Base-by-base conservation (phyloP, 768 basidiomycete genomes). In the Amanita exitialis region DNA sequence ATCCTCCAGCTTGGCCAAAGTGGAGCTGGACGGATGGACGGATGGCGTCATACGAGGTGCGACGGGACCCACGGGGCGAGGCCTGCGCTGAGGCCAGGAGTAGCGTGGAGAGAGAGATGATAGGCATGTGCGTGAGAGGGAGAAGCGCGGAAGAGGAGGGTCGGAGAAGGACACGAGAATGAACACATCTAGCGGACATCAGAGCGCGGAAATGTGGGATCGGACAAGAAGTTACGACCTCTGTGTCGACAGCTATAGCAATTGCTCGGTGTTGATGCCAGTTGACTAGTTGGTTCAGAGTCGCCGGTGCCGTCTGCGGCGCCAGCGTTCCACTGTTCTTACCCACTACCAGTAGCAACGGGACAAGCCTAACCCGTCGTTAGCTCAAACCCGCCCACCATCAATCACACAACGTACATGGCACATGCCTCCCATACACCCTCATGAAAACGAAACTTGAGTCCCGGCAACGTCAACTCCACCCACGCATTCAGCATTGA, bases 391-490 rank as follows among this genome's bases (percentile, higher is more conserved):
- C 34, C 15, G 36, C 25, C 20, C 20, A 36, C 25, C 4, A 12
- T 10, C 20, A 18, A 8, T 23, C 34, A 50, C 21, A 34, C 30
- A 23, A 71, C 80, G 44, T 57, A 90, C 88, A 88, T 72, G 0
- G 82, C 82, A 61, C 73, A 81, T 0, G 86, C 85, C 61, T 91
- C 89, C 16, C 88, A 63, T 0, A 92, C 89, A 1, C 89, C 87
- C 50, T 91, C 88, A 56, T 91, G 88, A 65, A 89, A 89, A 61
- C 82, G 84, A 59, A 90, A 91, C 38, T 75, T 67, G 43, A 92
- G 60, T 1, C 78, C 79, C 0, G 85, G 86, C 2, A 91, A 66
- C 2, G 84, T 76, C 2, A 90, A 75, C 58, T 87, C 83, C 3
- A 92, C 70, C 8, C 73, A 70, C 0, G 75, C 67, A 0, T 77